phyloP scores from a whole-genome alignment of 768 basidiomycete genomes.

The Daedaleopsis nitida region DNA sequence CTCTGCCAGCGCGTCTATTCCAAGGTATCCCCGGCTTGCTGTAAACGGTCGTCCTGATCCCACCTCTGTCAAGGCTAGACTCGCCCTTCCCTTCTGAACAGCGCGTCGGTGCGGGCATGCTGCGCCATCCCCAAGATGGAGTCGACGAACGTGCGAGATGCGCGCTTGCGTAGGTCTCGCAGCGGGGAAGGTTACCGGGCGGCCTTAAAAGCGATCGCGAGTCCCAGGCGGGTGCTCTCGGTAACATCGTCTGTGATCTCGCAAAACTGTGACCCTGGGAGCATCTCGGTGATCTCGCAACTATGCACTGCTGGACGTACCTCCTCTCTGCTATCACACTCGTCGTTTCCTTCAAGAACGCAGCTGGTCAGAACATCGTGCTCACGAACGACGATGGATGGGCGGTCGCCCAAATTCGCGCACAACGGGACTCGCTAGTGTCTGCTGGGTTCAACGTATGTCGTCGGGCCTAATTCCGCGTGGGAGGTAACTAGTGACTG shows the following conservation, averaged over 20 bases:
- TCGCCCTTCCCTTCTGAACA: not conserved
- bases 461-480: not conserved
- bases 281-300: not conserved
- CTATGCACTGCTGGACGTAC: slow-evolving; percentile 2
- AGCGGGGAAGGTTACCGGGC: too few relatives aligned
- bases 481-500: not conserved
- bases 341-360: not conserved
- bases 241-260: not conserved
- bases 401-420: slow-evolving; percentile 49
- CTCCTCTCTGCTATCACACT: not conserved
- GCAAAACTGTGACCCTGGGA: not conserved
- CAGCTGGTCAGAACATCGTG: slow-evolving; percentile 27
- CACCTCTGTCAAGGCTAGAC: not conserved
- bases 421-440: slow-evolving; percentile 40
- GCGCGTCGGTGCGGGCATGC: not conserved
- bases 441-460: slow-evolving; percentile 42
- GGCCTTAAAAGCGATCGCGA: not conserved
- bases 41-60: not conserved
- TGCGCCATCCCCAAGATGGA: not conserved
- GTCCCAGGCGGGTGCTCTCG: not conserved
- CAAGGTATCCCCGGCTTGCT: not conserved
- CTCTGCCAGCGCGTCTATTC: not conserved
- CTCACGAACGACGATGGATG: slow-evolving; percentile 43
- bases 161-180: too few relatives aligned
- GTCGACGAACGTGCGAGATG: not conserved